These are phyloP conservation scores for Metschnikowia reukaufii DNA, from an alignment of 805 yeast species.

Conservation along the genomic window DNA sequence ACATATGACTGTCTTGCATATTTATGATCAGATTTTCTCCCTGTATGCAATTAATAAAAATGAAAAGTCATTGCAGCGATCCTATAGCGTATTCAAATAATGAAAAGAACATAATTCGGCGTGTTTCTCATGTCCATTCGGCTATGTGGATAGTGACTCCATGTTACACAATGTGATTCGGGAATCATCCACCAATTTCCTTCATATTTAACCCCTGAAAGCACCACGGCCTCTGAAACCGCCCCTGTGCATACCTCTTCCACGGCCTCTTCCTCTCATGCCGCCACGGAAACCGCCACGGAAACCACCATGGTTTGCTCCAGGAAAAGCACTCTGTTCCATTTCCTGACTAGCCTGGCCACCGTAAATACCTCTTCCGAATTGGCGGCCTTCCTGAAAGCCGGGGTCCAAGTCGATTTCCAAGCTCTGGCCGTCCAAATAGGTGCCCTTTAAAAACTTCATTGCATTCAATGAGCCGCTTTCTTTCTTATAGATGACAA, in stretches of 20 bases:
- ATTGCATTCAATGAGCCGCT: constrained; percentile 79
- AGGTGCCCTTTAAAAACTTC: constrained; percentile 77
- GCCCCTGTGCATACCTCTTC: constrained; percentile 31
- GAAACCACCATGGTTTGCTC: constrained; percentile 19
- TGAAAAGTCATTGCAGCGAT: no score
- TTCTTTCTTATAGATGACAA: constrained; percentile 71
- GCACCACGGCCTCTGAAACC: constrained; percentile 29
- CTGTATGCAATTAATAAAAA: no score
- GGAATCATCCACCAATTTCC: no score
- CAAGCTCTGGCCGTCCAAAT: constrained; percentile 77
- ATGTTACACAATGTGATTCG: no score
- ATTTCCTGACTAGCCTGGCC: constrained; percentile 84
- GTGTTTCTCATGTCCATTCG: no score
- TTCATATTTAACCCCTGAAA: constrained; percentile 15
- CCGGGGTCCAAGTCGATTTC: constrained; percentile 96
- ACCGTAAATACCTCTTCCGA: constrained; percentile 89
- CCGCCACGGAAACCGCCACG: constrained; percentile 39
- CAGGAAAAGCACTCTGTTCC: constrained; percentile 20
- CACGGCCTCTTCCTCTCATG: constrained; percentile 39
- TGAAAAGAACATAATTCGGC: no score
- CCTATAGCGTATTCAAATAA: no score
- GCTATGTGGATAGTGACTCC: no score
- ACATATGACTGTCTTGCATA: no score
- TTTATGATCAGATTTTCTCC: no score
- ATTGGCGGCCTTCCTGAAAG: constrained; percentile 91